Evolutionary conservation across 495 filamentous ascomycete species (phyloP), one percentile per base, ranked within the genome.

Genomic region (Aspergillus conjunctus): DNA sequence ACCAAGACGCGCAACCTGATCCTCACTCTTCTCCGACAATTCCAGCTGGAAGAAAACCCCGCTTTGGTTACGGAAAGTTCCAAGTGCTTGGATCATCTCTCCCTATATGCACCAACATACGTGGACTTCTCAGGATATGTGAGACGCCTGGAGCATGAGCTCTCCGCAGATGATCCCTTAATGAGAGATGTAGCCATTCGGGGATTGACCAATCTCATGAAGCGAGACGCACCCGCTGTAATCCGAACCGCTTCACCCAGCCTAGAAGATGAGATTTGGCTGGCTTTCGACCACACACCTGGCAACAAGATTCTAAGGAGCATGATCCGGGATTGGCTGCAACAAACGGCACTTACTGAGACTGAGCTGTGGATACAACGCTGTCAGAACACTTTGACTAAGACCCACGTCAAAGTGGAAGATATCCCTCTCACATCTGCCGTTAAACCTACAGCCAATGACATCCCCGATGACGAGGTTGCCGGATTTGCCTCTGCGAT

Each of bases 381-480:
- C 53, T 97, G 87, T 68, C 92, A 98, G 54, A 86, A 85, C 54
- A 86, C 96, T 15, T 83, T 98, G 69, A 96, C 92, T 43, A 96
- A 92, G 80, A 92, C 91, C 0, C 87, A 85, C 63, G 76, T 79
- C 15, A 88, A 86, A 69, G 75, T 74, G 4, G 76, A 83, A 17
- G 80, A 87, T 8, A 69, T 76, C 8, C 71, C 80, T 33, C 75
- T 75, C 14, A 71, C 67, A 6, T 77, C 82, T 17, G 66, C 76
- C 2, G 69, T 75, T 30, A 87, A 85, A 46, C 77, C 78, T 18
- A 79, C 79, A 3, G 80, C 80, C 0, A 81, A 88, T 9, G 95
- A 98, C 63, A 74, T 97, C 4, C 88, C 93, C 56, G 94, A 99
- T 70, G 94, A 99, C 67, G 94, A 99, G 69, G 93, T 95, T 41